Base-by-base conservation (phyloP, 306 rosid species). In the Fragaria iinumae region DNA sequence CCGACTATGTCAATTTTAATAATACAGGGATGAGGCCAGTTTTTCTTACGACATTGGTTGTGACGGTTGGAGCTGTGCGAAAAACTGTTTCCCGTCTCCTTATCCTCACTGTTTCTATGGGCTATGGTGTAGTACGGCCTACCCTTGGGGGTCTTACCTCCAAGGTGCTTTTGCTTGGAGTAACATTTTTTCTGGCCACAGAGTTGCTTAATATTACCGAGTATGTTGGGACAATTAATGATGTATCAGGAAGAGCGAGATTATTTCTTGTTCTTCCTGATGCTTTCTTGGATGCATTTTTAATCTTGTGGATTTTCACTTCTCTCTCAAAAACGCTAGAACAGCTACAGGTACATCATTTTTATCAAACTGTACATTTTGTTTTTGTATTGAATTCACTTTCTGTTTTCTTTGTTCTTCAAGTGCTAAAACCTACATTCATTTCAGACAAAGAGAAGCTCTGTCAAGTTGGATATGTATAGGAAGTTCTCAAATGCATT, bases 81-180 rank as follows among this genome's bases (percentile, higher is more conserved):
- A 92, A 92, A 89, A 80, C 97, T 57, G 66, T 95, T 75, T 84
- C 93, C 49, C 90, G 97, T 1, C 88, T 95, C 74, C 96, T 95
- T 75, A 88, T 95, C 59, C 97, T 92, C 66, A 86, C 85, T 53
- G 93, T 95, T 82, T 87, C 97, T 34, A 95, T 95, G 98, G 98
- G 98, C 71, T 95, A 95, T 83, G 97, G 98, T 45, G 98, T 95
- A 72, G 97, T 95, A 82, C 86, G 98, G 77, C 97, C 98, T 44
- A 95, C 98, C 53, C 93, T 95, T 64, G 98, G 98, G 72, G 97
- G 98, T 77, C 93, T 95, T 79, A 90, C 98, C 69, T 90, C 97
- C 75, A 92, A 95, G 87, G 98, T 95, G 81, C 83, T 95, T 83
- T 87, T 90, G 70, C 92, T 95, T 72, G 98, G 98, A 76, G 50